Conservation (phyloP, 106 monocot genomes). For the Phalaenopsis aphrodite region DNA sequence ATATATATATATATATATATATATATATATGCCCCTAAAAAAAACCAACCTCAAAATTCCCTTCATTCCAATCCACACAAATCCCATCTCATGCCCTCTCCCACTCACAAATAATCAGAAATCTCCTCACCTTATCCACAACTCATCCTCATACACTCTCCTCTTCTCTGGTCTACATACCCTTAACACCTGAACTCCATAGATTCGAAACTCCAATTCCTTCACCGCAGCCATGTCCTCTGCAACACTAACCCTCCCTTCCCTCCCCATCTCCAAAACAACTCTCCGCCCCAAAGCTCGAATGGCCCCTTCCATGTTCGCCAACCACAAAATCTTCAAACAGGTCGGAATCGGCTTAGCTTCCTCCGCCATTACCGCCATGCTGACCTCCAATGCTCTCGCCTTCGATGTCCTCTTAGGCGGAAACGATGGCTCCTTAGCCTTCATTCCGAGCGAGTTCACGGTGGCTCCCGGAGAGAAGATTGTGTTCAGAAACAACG, state of each 20-base stretch:
- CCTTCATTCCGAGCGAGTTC: constrained; percentile 55
- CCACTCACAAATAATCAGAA: too few relatives aligned
- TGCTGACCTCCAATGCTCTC: constrained; percentile 55
- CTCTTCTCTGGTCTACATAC: too few relatives aligned
- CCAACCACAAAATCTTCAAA: constrained; percentile 33
- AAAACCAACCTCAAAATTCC: background rate
- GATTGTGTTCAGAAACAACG: constrained; percentile 88
- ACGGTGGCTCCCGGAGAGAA: constrained; percentile 45
- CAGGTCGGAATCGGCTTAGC: constrained; percentile 35
- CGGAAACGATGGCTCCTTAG: constrained; percentile 41
- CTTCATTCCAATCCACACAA: background rate
- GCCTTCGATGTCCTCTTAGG: constrained; percentile 56
- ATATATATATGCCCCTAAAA: too few relatives aligned
- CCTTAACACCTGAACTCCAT: too few relatives aligned
- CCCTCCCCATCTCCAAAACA: constrained; percentile 56
- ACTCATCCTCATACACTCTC: too few relatives aligned
- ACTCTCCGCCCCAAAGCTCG: background rate
- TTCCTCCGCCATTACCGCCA: constrained; percentile 27
- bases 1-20: too few relatives aligned
- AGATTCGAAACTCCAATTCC: too few relatives aligned
- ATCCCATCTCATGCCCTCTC: too few relatives aligned
- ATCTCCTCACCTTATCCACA: too few relatives aligned
- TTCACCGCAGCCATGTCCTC: constrained; percentile 10
- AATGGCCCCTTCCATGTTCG: constrained; percentile 11
- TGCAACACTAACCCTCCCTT: constrained; percentile 48